Percentiles rank a stretch among this genome's conserved stretches.
Evolutionary conservation across 306 rosid genomes (phyloP).

Genomic region (Vigna trinervia): DNA sequence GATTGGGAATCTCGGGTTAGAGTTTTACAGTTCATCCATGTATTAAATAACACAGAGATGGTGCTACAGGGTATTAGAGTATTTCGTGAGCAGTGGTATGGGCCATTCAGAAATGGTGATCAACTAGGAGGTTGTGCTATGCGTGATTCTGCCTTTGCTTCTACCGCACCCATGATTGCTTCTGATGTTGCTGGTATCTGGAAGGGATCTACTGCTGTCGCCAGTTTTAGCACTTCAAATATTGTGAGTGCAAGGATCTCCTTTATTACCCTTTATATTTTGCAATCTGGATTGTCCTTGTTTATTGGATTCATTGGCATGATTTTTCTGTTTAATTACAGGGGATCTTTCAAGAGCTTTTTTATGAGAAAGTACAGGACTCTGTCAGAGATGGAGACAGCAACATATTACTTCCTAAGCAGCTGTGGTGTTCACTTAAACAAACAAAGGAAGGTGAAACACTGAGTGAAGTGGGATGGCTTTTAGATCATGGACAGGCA

Average conservation of each 20-base stretch:
- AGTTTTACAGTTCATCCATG: constrained; percentile 65
- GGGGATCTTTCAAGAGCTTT: constrained; percentile 60
- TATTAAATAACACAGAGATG: constrained; percentile 49
- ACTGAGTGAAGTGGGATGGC: constrained; percentile 87
- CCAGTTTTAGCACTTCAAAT: constrained; percentile 51
- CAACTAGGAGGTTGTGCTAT: constrained; percentile 97
- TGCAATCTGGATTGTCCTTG: not conserved
- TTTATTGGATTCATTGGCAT: constrained; percentile 22
- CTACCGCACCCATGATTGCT: constrained; percentile 68
- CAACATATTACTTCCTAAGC: constrained; percentile 81
- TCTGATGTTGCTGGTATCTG: constrained; percentile 79
- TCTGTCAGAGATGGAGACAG: constrained; percentile 64
- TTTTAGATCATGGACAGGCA: constrained; percentile 70
- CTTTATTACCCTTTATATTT: constrained; percentile 12
- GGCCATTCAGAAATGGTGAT: constrained; percentile 97
- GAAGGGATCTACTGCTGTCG: constrained; percentile 65
- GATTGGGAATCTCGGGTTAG: constrained; percentile 89
- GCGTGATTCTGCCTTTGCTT: constrained; percentile 86
- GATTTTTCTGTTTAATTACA: constrained; percentile 45
- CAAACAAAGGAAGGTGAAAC: constrained; percentile 61
- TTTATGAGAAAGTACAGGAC: constrained; percentile 47
- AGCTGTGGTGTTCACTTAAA: constrained; percentile 84
- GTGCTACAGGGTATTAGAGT: constrained; percentile 62
- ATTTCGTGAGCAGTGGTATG: constrained; percentile 94
- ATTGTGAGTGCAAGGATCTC: constrained; percentile 58